These are phyloP conservation scores for Boletus subcaerulescens DNA, from an alignment of 768 basidiomycete species.

Conservation along the genomic window DNA sequence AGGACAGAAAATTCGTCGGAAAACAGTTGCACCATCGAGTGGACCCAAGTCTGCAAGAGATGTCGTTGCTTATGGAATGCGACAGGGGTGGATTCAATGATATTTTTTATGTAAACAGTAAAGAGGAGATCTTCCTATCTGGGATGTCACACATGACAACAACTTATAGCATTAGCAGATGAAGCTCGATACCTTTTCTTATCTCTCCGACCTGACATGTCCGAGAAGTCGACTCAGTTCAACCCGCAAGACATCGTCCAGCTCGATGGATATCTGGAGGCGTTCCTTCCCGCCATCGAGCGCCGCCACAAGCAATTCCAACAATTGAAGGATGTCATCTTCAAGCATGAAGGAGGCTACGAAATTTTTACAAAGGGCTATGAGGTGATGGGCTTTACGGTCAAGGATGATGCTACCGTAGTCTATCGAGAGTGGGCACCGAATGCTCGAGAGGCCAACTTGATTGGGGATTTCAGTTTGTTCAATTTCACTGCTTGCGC, in stretches of 20 bases:
- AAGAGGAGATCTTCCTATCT: constrained; percentile 12
- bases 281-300: constrained; percentile 66
- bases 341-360: constrained; percentile 79
- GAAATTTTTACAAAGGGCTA: constrained; percentile 62
- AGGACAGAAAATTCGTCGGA: constrained; percentile 34
- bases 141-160: not conserved
- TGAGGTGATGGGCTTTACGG: constrained; percentile 68
- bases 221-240: constrained; percentile 45
- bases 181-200: constrained; percentile 1
- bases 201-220: constrained; percentile 26
- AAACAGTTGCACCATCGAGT: constrained; percentile 24
- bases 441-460: constrained; percentile 71
- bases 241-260: constrained; percentile 56
- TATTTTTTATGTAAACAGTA: not conserved
- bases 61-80: constrained; percentile 57
- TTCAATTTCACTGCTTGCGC: constrained; percentile 15
- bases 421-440: constrained; percentile 97
- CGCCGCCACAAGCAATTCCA: constrained; percentile 66
- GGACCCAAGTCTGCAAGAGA: constrained; percentile 49
- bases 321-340: constrained; percentile 74
- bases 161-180: not conserved
- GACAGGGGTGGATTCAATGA: constrained; percentile 57
- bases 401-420: constrained; percentile 63
- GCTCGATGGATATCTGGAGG: constrained; percentile 72
- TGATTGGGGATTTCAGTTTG: constrained; percentile 98